Percentiles rank a stretch among this genome's conserved stretches.
Evolutionary conservation across 257 asterid species (phyloP).

Genomic region (Knoxia roxburghii): DNA sequence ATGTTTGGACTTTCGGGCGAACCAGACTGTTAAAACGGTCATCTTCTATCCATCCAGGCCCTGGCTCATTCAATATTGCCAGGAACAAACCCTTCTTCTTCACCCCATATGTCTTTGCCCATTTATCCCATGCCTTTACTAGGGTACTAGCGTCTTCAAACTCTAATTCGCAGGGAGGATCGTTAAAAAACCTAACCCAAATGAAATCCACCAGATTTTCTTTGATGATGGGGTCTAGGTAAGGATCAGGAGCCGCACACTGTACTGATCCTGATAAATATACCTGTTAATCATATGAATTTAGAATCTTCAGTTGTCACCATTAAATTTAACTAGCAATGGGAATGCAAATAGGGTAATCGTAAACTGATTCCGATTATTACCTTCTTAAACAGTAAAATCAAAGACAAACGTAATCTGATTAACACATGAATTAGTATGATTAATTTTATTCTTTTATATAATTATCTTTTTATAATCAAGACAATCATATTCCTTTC

Average conservation of each 20-base stretch:
- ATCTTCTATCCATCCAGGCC: neutral
- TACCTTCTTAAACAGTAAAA: no score
- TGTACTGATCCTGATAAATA: conserved; percentile 44
- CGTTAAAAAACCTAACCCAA: conserved; percentile 50
- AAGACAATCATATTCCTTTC: no score
- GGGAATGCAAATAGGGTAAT: no score
- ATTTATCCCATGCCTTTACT: neutral
- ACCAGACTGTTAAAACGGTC: no score
- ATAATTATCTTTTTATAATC: no score
- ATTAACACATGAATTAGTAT: no score
- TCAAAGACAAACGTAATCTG: no score
- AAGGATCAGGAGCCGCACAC: conserved; percentile 48
- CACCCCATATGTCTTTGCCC: neutral
- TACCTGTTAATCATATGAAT: conserved; percentile 31
- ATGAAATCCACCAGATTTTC: conserved; percentile 46
- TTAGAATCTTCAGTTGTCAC: no score
- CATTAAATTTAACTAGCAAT: no score
- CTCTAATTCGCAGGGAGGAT: conserved; percentile 37
- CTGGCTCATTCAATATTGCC: neutral
- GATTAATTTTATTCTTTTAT: no score
- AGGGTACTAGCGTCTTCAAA: neutral
- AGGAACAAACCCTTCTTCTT: neutral
- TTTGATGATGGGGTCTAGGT: conserved; percentile 35
- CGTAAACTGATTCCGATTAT: no score
- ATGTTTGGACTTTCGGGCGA: no score